Evolutionary conservation across 176 grass and related monocot species (phyloP).

Genomic region (Echinochloa phyllopogon): DNA sequence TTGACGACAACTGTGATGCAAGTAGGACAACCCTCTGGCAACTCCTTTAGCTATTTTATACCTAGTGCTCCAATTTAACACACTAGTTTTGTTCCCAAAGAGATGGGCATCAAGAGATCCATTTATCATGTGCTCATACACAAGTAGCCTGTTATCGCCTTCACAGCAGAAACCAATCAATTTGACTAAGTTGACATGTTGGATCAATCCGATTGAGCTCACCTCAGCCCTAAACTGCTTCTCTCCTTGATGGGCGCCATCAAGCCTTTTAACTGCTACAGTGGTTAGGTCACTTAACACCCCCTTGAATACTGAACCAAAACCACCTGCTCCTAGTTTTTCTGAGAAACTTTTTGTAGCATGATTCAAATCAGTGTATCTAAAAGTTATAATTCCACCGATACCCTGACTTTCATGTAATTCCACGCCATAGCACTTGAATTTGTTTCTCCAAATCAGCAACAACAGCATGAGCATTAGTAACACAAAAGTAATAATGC

Average conservation of each 20-base stretch:
- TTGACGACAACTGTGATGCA: background rate
- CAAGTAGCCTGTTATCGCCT: background rate
- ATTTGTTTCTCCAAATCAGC: background rate
- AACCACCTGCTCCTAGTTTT: background rate
- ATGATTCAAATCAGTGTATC: background rate
- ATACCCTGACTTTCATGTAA: background rate
- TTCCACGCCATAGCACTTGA: background rate
- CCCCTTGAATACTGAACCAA: constrained; percentile 21
- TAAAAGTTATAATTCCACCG: background rate
- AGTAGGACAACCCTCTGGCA: constrained; percentile 11
- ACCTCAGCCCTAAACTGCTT: constrained; percentile 10
- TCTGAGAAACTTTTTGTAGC: background rate
- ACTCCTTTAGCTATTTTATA: background rate
- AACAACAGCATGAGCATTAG: background rate
- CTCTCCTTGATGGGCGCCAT: background rate
- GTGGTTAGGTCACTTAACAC: background rate
- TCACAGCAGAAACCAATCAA: background rate
- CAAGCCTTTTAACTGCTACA: constrained; percentile 9
- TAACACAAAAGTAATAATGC: background rate
- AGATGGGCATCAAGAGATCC: background rate
- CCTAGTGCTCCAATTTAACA: background rate
- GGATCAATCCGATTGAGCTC: background rate
- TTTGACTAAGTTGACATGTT: background rate
- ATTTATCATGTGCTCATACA: background rate
- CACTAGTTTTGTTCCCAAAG: background rate